Evolutionary conservation across 768 basidiomycete species (phyloP).

Genomic region (Lactarius trivialis): DNA sequence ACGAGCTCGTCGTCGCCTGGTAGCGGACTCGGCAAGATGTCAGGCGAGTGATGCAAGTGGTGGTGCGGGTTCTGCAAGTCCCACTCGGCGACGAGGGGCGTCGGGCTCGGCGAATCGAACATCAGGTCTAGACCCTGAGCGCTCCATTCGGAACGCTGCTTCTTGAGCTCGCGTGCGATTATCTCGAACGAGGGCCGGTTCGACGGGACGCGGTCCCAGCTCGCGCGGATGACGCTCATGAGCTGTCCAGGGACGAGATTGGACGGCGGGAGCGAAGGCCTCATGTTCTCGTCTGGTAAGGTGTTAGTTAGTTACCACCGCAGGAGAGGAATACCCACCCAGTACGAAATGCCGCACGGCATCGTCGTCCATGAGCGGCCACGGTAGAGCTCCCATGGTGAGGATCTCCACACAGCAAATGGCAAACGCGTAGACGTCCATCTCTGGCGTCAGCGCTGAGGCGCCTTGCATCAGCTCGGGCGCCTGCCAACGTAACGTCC

Average conservation of each 20-base stretch:
- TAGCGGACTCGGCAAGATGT: constrained; percentile 25
- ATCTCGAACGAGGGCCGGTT: constrained; percentile 47
- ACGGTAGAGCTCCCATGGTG: constrained; percentile 55
- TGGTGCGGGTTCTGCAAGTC: constrained; percentile 9
- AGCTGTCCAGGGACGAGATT: constrained; percentile 31
- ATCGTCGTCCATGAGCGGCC: constrained; percentile 45
- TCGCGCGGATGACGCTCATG: constrained; percentile 42
- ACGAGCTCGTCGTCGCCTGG: constrained; percentile 6
- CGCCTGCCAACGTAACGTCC: constrained; percentile 56
- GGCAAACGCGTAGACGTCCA: constrained; percentile 66
- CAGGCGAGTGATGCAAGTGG: constrained; percentile 26
- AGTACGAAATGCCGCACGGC: constrained; percentile 46
- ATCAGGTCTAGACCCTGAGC: constrained; percentile 22
- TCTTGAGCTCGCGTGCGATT: constrained; percentile 42
- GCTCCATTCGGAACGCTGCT: constrained; percentile 37
- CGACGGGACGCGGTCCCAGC: constrained; percentile 51
- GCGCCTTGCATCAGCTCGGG: constrained; percentile 56
- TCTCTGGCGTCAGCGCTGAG: constrained; percentile 42
- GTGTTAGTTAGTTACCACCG: no score
- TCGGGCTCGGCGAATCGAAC: constrained; percentile 31
- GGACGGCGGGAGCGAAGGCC: constrained; percentile 35
- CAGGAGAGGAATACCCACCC: constrained; percentile 28
- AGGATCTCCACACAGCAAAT: constrained; percentile 61
- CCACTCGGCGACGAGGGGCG: constrained; percentile 24
- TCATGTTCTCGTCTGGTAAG: constrained; percentile 24